Evolutionary conservation across 345 rosid species (phyloP).

Genomic region (Mercurialis annua): DNA sequence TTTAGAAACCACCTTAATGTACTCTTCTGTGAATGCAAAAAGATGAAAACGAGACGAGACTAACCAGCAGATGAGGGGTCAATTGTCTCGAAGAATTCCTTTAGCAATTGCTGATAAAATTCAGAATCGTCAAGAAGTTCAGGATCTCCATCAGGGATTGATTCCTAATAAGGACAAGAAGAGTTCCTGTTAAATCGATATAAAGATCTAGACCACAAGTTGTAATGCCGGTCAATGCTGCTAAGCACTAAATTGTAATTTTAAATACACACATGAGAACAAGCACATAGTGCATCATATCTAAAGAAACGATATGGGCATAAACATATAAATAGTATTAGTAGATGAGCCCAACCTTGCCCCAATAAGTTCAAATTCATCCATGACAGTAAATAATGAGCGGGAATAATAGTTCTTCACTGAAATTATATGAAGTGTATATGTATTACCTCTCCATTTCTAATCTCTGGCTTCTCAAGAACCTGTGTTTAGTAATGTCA

Average conservation of each 20-base stretch:
- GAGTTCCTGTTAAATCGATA: not conserved
- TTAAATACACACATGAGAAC: no score
- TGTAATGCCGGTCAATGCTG: no score
- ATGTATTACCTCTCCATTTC: constrained; percentile 46
- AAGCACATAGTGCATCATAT: no score
- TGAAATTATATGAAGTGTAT: not conserved
- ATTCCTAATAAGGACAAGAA: constrained; percentile 39
- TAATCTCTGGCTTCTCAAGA: constrained; percentile 22
- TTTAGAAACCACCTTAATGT: not conserved
- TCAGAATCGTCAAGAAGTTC: constrained; percentile 87
- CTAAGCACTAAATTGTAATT: no score
- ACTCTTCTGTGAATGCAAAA: not conserved
- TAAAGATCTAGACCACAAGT: not conserved
- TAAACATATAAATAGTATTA: no score
- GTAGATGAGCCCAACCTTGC: no score
- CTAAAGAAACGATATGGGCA: no score
- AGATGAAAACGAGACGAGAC: not conserved
- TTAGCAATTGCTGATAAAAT: constrained; percentile 80
- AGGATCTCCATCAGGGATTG: constrained; percentile 63
- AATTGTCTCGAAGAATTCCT: constrained; percentile 76
- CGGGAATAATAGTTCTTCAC: not conserved
- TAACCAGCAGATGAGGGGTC: constrained; percentile 72
- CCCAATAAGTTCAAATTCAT: not conserved
- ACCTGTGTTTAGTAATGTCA: constrained; percentile 29
- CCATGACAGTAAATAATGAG: not conserved